Evolutionary conservation across 768 basidiomycete species (phyloP).

Genomic region (Boletus rufocinnamomeus): DNA sequence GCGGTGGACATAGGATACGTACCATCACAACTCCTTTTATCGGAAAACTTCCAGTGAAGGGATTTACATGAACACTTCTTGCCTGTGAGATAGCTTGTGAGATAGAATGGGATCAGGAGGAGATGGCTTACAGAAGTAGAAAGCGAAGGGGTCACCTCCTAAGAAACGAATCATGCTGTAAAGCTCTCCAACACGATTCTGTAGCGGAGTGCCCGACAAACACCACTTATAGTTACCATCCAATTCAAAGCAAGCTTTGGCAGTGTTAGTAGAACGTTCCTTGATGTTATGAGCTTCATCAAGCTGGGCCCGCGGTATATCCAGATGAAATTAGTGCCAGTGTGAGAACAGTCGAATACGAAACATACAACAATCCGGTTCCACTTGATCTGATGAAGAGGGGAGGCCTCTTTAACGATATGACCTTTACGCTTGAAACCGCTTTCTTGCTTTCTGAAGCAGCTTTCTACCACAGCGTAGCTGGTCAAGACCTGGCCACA

Average conservation of each 20-base stretch:
- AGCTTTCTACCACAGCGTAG: slow-evolving; percentile 88
- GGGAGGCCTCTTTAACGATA: slow-evolving; percentile 86
- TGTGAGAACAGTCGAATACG: not conserved
- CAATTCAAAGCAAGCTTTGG: slow-evolving; percentile 94
- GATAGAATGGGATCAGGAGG: not conserved
- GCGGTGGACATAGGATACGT: slow-evolving; percentile 17
- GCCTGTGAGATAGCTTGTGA: slow-evolving; percentile 43
- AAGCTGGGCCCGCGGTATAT: slow-evolving; percentile 47
- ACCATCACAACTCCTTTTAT: slow-evolving; percentile 86
- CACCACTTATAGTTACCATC: slow-evolving; percentile 87
- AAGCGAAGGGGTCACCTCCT: slow-evolving; percentile 90
- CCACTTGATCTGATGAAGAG: slow-evolving; percentile 85
- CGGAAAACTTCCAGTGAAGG: slow-evolving; percentile 89
- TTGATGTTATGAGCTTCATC: slow-evolving; percentile 99
- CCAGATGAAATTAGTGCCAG: not conserved
- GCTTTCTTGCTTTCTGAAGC: slow-evolving; percentile 88
- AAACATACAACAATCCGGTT: slow-evolving; percentile 68
- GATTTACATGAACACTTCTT: slow-evolving; percentile 94
- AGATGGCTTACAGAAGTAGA: slow-evolving; percentile 76
- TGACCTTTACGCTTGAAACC: slow-evolving; percentile 87
- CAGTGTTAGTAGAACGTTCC: slow-evolving; percentile 91
- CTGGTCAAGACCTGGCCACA: slow-evolving; percentile 71
- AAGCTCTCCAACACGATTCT: slow-evolving; percentile 98
- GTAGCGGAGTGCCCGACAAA: slow-evolving; percentile 92
- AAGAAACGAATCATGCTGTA: slow-evolving; percentile 93